Evolutionary conservation across 441 rosid genomes (phyloP).

Genomic region (Oxalis stricta): DNA sequence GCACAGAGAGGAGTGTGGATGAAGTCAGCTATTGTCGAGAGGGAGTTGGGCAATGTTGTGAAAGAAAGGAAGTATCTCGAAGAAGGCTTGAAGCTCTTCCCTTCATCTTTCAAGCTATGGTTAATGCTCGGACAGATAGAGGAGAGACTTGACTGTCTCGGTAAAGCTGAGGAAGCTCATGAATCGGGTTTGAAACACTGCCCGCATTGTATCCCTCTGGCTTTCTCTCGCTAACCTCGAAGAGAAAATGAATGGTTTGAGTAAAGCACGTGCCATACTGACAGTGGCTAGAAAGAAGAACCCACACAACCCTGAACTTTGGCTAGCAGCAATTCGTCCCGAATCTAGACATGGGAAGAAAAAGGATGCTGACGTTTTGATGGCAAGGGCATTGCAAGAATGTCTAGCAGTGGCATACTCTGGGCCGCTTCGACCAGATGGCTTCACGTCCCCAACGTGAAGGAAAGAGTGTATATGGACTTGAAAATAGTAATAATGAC

Average conservation of each 20-base stretch:
- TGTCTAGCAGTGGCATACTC: conserved; percentile 77
- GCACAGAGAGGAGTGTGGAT: conserved; percentile 97
- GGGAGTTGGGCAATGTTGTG: conserved; percentile 10
- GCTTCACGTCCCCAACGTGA: conserved; percentile 71
- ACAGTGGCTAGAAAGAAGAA: conserved; percentile 77
- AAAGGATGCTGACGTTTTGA: conserved; percentile 71
- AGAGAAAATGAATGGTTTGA: conserved; percentile 63
- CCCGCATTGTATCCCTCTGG: conserved; percentile 64
- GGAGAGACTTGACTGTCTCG: conserved; percentile 46
- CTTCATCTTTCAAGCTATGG: conserved; percentile 84
- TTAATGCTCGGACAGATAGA: conserved; percentile 92
- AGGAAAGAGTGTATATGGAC: conserved; percentile 65
- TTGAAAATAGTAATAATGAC: conserved; percentile 70
- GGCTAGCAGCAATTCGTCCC: conserved; percentile 81
- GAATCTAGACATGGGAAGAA: conserved; percentile 71
- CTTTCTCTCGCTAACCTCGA: conserved; percentile 68
- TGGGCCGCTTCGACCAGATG: conserved; percentile 92
- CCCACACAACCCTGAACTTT: conserved; percentile 58
- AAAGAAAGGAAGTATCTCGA: conserved; percentile 30
- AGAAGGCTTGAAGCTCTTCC: conserved; percentile 73
- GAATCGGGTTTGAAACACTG: conserved; percentile 61
- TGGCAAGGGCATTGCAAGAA: conserved; percentile 95
- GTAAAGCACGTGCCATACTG: conserved; percentile 78
- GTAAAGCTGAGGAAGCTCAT: conserved; percentile 55
- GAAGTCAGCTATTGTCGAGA: conserved; percentile 22